A percentile compares a stretch with the other conserved stretches of the same genome.
Conservation (phyloP, 139 green algal species). For the Dunaliella primolecta region DNA sequence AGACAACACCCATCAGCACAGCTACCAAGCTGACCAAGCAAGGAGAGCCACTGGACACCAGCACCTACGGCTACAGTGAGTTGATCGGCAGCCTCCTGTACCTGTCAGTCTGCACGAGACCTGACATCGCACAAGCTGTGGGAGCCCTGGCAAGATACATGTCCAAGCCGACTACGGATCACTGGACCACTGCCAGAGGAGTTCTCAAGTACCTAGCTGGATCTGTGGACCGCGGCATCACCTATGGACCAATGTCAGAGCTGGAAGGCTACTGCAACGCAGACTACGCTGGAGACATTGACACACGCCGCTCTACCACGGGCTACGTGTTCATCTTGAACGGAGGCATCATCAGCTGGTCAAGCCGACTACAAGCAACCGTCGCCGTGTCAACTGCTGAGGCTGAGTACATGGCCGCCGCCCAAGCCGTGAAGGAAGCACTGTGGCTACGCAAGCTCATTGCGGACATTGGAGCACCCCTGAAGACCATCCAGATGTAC, state of each 20-base stretch:
- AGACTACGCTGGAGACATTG: slow-evolving; percentile 36
- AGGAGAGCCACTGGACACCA: background rate
- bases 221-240: slow-evolving; percentile 21
- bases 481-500: background rate
- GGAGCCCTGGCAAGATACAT: slow-evolving; percentile 19
- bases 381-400: slow-evolving; percentile 46
- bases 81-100: slow-evolving; percentile 36
- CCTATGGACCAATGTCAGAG: background rate
- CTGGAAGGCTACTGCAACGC: slow-evolving; percentile 47
- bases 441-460: slow-evolving; percentile 42
- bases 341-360: slow-evolving; percentile 41
- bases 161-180: background rate
- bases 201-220: slow-evolving; percentile 29
- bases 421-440: slow-evolving; percentile 40
- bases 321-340: slow-evolving; percentile 25
- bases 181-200: slow-evolving; percentile 33
- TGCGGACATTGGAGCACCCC: slow-evolving; percentile 15
- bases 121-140: slow-evolving; percentile 40
- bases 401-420: slow-evolving; percentile 50
- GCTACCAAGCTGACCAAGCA: background rate
- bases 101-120: slow-evolving; percentile 28
- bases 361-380: slow-evolving; percentile 36
- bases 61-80: slow-evolving; percentile 21
- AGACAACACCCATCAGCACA: background rate
- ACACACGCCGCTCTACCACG: slow-evolving; percentile 33